Conservation (phyloP, 2,329 filamentous ascomycete genomes). For the Whalleya microplaca region DNA sequence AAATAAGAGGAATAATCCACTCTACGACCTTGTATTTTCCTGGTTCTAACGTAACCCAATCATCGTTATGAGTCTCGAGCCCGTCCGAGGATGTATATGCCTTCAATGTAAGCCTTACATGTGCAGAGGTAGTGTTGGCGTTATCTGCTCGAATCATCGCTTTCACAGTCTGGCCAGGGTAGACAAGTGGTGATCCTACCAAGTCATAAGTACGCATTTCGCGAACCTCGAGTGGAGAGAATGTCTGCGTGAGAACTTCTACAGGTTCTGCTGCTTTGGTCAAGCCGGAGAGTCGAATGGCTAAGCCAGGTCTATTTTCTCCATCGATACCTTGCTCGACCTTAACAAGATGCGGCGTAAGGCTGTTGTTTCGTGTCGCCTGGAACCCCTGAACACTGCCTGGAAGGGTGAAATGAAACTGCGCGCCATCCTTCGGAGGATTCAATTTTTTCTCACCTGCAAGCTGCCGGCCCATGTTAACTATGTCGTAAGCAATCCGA, state of each 20-base stretch:
- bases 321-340: conserved; percentile 6
- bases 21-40: conserved; percentile 8
- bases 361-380: background rate
- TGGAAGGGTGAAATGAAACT: conserved; percentile 42
- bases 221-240: conserved; percentile 28
- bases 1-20: conserved; percentile 29
- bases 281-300: conserved; percentile 8
- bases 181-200: conserved; percentile 34
- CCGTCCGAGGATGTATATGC: conserved; percentile 15
- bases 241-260: conserved; percentile 32
- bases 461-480: conserved; percentile 33
- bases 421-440: conserved; percentile 39
- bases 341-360: background rate
- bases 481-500: conserved; percentile 37
- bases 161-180: conserved; percentile 32
- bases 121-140: background rate
- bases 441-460: conserved; percentile 22
- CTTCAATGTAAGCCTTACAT: conserved; percentile 9
- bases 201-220: conserved; percentile 29
- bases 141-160: conserved; percentile 15
- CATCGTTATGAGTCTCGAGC: conserved; percentile 2
- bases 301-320: background rate
- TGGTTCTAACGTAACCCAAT: conserved; percentile 1
- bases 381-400: conserved; percentile 42
- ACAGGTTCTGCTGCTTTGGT: conserved; percentile 3